Evolutionary conservation across 306 rosid species (phyloP), one percentile per base, ranked within the genome.

Genomic region (Betula pendula): DNA sequence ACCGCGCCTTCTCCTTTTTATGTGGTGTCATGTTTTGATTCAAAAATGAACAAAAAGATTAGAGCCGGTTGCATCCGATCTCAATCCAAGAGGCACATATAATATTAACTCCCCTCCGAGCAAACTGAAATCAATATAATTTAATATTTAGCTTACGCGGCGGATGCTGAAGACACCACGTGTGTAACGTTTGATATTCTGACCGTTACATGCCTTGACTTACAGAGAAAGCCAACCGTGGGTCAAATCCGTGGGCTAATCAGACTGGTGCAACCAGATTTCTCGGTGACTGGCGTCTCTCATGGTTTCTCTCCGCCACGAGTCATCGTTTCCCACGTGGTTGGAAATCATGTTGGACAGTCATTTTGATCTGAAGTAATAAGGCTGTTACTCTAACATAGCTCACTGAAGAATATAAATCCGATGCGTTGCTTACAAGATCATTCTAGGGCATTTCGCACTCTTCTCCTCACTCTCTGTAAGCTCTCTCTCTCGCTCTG

Each of bases 381-480:
- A 0, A 0, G 17, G 0, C 33, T 58, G 77, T 72, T 45, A 24
- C 14, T 56, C 14, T 73, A 13, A 33, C 8, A 2, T 53, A 3
- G 5, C 17, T 42, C 25, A 5, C 66, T 3, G 77, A 5, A 10
- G 38, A 1, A 0, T 63, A 63, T 48, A 49, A 63, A 48, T 9
- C 0, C 1, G 53, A 6, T 31, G 2, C 0, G 19, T 0, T 42
- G 38, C 40, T 0, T 6, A 8, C 3, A 19, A 8, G 19, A 27
- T 55, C 5, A 2, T 44, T 60, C 59, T 27, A 74, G 78, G 71
- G 43, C 35, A 11, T 75, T 35, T 53, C 50, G 25, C 10, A 19
- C 52, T 22, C 70, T 25, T 52, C 16, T 53, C 22, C 45, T 62
- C 78, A 24, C 79, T 33, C 73, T 66, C 27, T 35, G 71, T 63